Base-by-base conservation (phyloP, 2,329 filamentous ascomycete genomes). In the Colletotrichum orbiculare region DNA sequence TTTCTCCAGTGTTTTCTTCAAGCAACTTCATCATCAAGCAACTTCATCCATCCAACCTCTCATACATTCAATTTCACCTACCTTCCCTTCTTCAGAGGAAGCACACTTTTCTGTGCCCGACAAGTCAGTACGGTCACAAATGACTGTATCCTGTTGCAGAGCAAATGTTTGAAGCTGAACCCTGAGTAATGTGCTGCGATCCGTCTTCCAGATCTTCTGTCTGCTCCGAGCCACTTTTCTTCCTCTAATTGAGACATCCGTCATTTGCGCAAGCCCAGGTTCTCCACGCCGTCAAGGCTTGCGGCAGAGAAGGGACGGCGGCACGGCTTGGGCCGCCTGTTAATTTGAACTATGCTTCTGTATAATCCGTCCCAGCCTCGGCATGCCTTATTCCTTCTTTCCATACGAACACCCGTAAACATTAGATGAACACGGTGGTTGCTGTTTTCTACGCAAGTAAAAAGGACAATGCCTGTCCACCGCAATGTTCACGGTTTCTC, bases 291-390 rank as follows among this genome's bases (percentile, higher is more conserved):
- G 50, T 11, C 46, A 13, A 54, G 11, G 25, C 25, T 25, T 47
- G 47, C 41, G 33, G 35, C 47, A 43, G 37, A 42, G n/a, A 17
- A 34, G 43, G 13, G 7, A 60, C 17, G 38, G 43, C 15, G 9
- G 33, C 34, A 45, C 62, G 62, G 62, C 57, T 61, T 61, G 62
- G 39, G 52, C 62, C 62, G 62, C n/a, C 62, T 61, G 43, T 42
- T 57, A 4, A 41, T 13, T 25, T 25, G 25, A 25, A 25, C 25
- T 25, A 4, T 25, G 25, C 25, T 25, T 25, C 25, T 25, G 25
- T 25, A 25, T 25, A 25, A 25, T 42, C 34, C 57, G 12, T 47
- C 8, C 49, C 43, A 49, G 47, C 15, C 42, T 34, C 35, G 48
- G 8, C 45, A 48, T 48, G 45, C 45, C 11, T 50, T 46, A 45